phyloP scores from a whole-genome alignment of 1,284 basidiomycete species.

The Ustilago trichophora region DNA sequence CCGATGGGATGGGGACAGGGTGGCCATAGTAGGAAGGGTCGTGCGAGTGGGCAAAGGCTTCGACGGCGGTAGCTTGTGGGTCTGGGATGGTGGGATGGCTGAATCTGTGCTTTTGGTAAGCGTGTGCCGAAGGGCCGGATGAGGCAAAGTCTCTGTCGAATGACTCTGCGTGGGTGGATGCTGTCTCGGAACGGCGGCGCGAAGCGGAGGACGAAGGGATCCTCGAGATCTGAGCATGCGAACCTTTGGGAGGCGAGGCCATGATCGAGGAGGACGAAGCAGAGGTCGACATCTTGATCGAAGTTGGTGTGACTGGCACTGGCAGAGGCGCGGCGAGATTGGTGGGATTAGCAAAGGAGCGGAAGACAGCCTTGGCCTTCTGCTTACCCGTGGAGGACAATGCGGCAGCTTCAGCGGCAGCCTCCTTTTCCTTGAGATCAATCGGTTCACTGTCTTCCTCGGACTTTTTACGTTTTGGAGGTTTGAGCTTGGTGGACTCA shows the following conservation, averaged over 20 bases:
- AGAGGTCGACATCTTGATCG: slow-evolving; percentile 4
- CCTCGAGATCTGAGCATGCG: slow-evolving; percentile 5
- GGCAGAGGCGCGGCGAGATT: slow-evolving; percentile 52
- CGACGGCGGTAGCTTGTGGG: slow-evolving; percentile 1
- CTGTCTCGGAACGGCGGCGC: slow-evolving; percentile 28
- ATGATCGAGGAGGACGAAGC: slow-evolving; percentile 13
- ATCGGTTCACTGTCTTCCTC: slow-evolving; percentile 3
- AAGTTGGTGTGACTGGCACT: slow-evolving; percentile 10
- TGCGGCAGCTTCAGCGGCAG: background rate
- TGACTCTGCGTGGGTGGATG: slow-evolving; percentile 8
- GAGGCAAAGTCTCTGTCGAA: slow-evolving; percentile 12
- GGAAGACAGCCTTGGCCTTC: slow-evolving; percentile 56
- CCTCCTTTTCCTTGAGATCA: slow-evolving; percentile 3
- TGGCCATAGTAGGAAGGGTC: slow-evolving; percentile 37
- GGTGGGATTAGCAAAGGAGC: slow-evolving; percentile 55
- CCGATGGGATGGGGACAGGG: slow-evolving; percentile 2
- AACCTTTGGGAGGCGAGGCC: slow-evolving; percentile 14
- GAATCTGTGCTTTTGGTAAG: slow-evolving; percentile 11
- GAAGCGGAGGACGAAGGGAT: slow-evolving; percentile 20
- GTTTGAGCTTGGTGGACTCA: slow-evolving; percentile 9
- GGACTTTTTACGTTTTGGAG: slow-evolving; percentile 34
- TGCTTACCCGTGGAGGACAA: slow-evolving; percentile 16
- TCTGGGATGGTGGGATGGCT: slow-evolving; percentile 12
- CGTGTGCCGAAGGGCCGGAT: background rate
- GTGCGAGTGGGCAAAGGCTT: slow-evolving; percentile 24